phyloP scores from a whole-genome alignment of 768 basidiomycete genomes.

The Rossbeevera mucosa region DNA sequence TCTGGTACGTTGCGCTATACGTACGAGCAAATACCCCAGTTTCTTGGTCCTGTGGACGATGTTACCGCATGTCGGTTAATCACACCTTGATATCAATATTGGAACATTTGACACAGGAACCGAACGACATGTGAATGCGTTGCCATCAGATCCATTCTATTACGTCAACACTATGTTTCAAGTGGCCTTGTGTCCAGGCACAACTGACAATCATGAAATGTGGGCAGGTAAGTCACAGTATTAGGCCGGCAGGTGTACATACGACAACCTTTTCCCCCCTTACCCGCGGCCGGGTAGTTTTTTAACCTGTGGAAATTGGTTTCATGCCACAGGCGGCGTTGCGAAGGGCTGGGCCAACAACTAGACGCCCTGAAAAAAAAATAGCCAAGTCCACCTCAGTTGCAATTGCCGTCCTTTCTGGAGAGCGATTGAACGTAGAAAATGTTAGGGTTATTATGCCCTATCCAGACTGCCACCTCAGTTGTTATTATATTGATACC shows the following conservation, averaged over 20 bases:
- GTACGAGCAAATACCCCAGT: slow-evolving; percentile 16
- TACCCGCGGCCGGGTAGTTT: background rate
- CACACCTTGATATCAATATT: background rate
- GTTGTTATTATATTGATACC: too few species aligned
- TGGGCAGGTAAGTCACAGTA: background rate
- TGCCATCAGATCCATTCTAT: background rate
- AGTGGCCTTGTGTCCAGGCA: background rate
- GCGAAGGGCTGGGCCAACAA: background rate
- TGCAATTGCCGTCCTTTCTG: background rate
- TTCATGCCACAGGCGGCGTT: background rate
- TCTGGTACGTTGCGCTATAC: slow-evolving; percentile 24
- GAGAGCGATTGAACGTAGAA: too few species aligned
- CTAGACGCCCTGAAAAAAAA: background rate
- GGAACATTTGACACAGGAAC: background rate
- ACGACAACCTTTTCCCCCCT: background rate
- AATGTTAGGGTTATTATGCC: too few species aligned
- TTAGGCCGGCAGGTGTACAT: background rate
- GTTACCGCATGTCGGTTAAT: background rate
- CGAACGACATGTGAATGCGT: background rate
- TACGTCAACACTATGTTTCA: background rate
- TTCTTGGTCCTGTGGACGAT: slow-evolving; percentile 14
- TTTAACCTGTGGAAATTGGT: background rate
- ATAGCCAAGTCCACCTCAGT: background rate
- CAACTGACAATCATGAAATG: background rate
- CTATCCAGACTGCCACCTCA: too few species aligned